phyloP scores from a whole-genome alignment of 164 flowering plant species.

The Umbilicus rupestris region DNA sequence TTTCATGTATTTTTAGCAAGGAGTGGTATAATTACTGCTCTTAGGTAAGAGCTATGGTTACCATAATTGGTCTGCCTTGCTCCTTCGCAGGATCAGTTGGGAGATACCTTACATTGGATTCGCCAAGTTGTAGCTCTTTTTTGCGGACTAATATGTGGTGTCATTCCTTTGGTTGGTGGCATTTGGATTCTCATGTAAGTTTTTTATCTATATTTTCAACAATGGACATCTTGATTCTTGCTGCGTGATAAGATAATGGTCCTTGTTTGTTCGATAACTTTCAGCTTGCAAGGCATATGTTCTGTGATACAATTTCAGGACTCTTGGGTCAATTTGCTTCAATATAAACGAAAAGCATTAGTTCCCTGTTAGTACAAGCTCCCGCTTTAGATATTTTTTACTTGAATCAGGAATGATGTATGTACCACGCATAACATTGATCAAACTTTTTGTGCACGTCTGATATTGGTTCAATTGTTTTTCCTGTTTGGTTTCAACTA shows the following conservation, averaged over 20 bases:
- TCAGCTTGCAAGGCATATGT: no score
- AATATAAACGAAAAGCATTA: background rate
- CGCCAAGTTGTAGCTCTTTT: conserved; percentile 64
- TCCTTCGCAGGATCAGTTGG: conserved; percentile 77
- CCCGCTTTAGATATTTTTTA: background rate
- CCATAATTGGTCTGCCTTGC: background rate
- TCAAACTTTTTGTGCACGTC: background rate
- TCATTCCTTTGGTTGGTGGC: conserved; percentile 83
- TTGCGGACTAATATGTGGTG: conserved; percentile 87
- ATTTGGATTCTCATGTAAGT: conserved; percentile 85
- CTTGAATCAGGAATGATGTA: background rate
- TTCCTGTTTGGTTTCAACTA: background rate
- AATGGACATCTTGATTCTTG: background rate
- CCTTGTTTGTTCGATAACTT: background rate
- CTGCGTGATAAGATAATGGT: background rate
- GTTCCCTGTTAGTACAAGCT: background rate
- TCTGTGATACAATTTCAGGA: background rate
- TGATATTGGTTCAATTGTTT: background rate
- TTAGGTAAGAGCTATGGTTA: background rate
- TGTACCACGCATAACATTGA: no score
- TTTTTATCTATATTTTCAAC: background rate
- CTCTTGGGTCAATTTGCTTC: no score
- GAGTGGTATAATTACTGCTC: no score
- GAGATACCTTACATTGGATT: conserved; percentile 95
- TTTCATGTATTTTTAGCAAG: background rate